Evolutionary conservation across 805 yeast genomes (phyloP), one percentile per base, ranked within the genome.

Genomic region (Saccharomycopsis sp.): DNA sequence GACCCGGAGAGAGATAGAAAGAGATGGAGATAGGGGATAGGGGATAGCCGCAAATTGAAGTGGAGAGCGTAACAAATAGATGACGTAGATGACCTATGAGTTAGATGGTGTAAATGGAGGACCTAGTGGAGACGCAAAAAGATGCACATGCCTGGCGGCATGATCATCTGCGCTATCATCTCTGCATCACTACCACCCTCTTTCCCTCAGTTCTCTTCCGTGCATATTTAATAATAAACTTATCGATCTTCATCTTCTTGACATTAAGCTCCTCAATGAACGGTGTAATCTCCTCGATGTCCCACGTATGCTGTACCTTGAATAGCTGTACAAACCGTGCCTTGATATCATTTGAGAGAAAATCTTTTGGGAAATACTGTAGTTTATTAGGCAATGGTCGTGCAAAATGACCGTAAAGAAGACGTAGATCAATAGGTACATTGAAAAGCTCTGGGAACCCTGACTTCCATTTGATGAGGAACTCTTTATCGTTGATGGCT

Each of bases 361-460:
- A 65, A 0, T 68, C 67, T 17, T 70, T 75, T 25, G 87, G 75
- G 8, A 93, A 69, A 64, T 77, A 86, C 42, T 78, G 80, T 3
- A 92, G 73, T 38, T 65, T 69, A 2, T 73, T 75, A 0, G 72
- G 69, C 1, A 68, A 61, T 2, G 87, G 85, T 20, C 77, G 72
- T 44, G 74, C 78, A 66, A 71, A 86, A 65, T 77, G 65, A 0
- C 96, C 96, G 34, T 71, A 65, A 19, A 89, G 72, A 62, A 80
- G 70, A 2, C 71, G 67, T 15, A 87, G 62, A 58, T 83, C 85
- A 15, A 87, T 73, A 19, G 85, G 79, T 49, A 85, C 79, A 54
- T 79, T 82, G 72, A 82, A 78, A 69, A 82, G 78, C 7, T 82
- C 78, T 1, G 94, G 92, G 49, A 88, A 75, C 3, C 78, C 72